Base-by-base conservation (phyloP, 2,329 filamentous ascomycete genomes). In the Dryadomyces sulphureus region DNA sequence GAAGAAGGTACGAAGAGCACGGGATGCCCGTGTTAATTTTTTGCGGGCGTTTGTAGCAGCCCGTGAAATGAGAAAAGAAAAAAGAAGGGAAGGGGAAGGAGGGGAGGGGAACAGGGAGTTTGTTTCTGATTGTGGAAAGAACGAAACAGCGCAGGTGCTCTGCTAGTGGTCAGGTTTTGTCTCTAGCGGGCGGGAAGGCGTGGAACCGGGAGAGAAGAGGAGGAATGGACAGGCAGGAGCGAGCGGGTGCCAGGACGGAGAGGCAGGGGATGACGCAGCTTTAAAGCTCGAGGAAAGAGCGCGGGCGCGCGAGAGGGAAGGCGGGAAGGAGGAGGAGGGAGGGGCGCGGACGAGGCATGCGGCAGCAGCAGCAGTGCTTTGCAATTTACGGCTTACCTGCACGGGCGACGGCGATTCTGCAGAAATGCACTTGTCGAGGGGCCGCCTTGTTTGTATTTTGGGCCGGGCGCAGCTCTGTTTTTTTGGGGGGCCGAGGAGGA, bases 61-160 rank as follows among this genome's bases (percentile, higher is more conserved):
- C n/a, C n/a, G n/a, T n/a, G n/a, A n/a, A n/a, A n/a, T n/a, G n/a
- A 21, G 39, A 17, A 4, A 27, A 11, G 39, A 42, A 34, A 24
- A 43, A 48, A 45, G 43, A 43, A 43, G 43, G 47, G 43, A 43
- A 40, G 42, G 17, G n/a, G 22, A 25, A 43, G 38, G 43, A 22
- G 32, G 30, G 20, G 27, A 36, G 19, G 38, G 19, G 22, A 42
- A 25, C n/a, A 25, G 25, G 36, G 43, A 25, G 39, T 34, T 45
- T 45, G 42, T 46, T 41, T 43, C 27, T 41, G 39, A 20, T 45
- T 43, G 24, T 42, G 40, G 40, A 42, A 30, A 32, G 27, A 42
- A 32, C 24, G 24, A 21, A 42, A 36, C 16, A 36, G 17, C 12
- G 38, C 4, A 12, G 11, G 38, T 7, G 16, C 7, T 3, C 8